Evolutionary conservation across 1,139 yeast species (phyloP), one percentile per base, ranked within the genome.

Genomic region (Blastobotrys persicus): DNA sequence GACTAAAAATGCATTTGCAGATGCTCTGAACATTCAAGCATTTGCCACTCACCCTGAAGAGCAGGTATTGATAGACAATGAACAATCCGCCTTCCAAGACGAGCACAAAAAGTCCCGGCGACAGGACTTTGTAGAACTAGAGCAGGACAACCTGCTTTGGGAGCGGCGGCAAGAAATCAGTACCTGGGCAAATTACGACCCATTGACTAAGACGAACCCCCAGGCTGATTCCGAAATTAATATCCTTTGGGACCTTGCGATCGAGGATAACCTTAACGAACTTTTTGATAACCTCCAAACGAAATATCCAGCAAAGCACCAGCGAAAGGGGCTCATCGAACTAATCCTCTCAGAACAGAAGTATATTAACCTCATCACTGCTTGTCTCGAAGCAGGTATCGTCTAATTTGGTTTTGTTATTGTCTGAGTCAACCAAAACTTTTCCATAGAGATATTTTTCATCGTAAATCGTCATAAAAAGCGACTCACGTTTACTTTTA

Each of bases 1-100:
- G 42, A 47, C 56, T 16, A 55, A 57, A 34, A 45, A 49, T 12
- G 54, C 60, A 2, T 59, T 59, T 43, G 53, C 59, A 6, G 61
- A 59, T 38, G 62, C 59, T 14, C 18, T 51, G 23, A 49, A 45
- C 28, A 34, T 49, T 13, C 48, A 43, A 19, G 28, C 41, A 6
- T 19, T 19, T 37, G 41, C 41, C 5, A 23, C 2, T 18, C 33
- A 31, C 23, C 37, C 14, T n/a, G 44, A 28, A 14, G 28, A 16
- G 12, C 31, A 12, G 13, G 14, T 9, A 19, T 39, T 18, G 20
- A 45, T 32, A 11, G 19, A 16, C 6, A 12, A 11, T 6, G 16
- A 12, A 7, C 7, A 18, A 18, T 2, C 17, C 14, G 14, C 28
- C 18, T n/a, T 11, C 16, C 20, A 34, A 13, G 33, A 23, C 4